Evolutionary conservation across 805 yeast species (phyloP).

Genomic region (Monosporozyma servazzii): DNA sequence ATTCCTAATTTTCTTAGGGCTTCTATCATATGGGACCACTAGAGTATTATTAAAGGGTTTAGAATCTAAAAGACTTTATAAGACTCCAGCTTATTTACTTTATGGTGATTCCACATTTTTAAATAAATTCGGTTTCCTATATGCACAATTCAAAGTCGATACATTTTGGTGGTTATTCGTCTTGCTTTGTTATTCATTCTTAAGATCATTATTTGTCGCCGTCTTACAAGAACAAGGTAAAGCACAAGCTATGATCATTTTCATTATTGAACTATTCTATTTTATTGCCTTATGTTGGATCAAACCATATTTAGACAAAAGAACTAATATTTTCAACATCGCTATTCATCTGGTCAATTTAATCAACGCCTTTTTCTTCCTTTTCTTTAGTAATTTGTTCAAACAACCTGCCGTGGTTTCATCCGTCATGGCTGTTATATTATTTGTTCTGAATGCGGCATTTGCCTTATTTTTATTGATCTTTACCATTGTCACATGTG

Average conservation of each 20-base stretch:
- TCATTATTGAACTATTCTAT: slow-evolving; percentile 66
- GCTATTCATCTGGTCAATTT: slow-evolving; percentile 71
- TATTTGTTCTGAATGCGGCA: slow-evolving; percentile 81
- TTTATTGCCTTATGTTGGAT: slow-evolving; percentile 55
- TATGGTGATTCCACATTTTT: slow-evolving; percentile 75
- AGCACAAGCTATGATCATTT: slow-evolving; percentile 68
- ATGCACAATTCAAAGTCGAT: slow-evolving; percentile 84
- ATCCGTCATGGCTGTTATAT: slow-evolving; percentile 83
- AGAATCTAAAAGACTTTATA: slow-evolving; percentile 59
- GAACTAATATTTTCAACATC: slow-evolving; percentile 90
- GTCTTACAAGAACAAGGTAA: slow-evolving; percentile 75
- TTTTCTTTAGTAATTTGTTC: slow-evolving; percentile 81
- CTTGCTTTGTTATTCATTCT: slow-evolving; percentile 52
- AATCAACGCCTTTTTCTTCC: slow-evolving; percentile 74
- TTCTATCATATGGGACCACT: slow-evolving; percentile 62
- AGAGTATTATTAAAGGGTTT: slow-evolving; percentile 71
- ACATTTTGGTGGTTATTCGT: slow-evolving; percentile 74
- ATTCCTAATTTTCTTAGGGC: slow-evolving; percentile 45
- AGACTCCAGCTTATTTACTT: slow-evolving; percentile 85
- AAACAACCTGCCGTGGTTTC: slow-evolving; percentile 81
- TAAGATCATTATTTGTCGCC: slow-evolving; percentile 78
- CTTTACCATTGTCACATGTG: slow-evolving; percentile 81
- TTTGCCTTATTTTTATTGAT: slow-evolving; percentile 75
- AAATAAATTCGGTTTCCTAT: slow-evolving; percentile 85
- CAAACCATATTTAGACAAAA: slow-evolving; percentile 88